Conservation (phyloP, 495 filamentous ascomycete genomes). For the Rostrohypoxylon terebratum region DNA sequence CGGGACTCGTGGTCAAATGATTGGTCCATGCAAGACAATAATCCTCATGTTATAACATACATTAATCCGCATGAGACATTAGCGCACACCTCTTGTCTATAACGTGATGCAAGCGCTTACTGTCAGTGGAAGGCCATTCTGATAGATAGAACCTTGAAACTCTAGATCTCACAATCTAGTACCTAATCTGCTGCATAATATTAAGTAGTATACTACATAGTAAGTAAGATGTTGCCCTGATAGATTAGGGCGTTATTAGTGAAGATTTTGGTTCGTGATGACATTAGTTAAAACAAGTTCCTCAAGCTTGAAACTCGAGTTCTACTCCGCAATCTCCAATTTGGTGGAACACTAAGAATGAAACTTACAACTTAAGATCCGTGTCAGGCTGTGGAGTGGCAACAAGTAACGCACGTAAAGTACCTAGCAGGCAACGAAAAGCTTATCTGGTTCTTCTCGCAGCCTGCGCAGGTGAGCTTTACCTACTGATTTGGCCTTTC, state of each 20-base stretch:
- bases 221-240: background rate
- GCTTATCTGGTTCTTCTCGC: background rate
- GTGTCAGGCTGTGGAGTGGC: background rate
- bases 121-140: background rate
- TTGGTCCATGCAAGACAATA: conserved; percentile 33
- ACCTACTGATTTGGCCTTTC: no score
- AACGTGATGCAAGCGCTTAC: conserved; percentile 6
- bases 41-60: background rate
- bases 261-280: background rate
- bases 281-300: background rate
- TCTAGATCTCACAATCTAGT: background rate
- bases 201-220: background rate
- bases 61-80: conserved; percentile 19
- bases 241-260: background rate
- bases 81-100: conserved; percentile 19
- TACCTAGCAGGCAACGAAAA: background rate
- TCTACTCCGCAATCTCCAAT: conserved; percentile 12
- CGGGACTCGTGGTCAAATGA: conserved; percentile 43
- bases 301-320: background rate
- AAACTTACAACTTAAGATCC: background rate
- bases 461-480: no score
- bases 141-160: background rate
- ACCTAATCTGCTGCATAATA: no score
- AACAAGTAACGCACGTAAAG: conserved; percentile 5
- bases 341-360: conserved; percentile 6